Base-by-base conservation (phyloP, 345 rosid genomes). In the Firmiana major region DNA sequence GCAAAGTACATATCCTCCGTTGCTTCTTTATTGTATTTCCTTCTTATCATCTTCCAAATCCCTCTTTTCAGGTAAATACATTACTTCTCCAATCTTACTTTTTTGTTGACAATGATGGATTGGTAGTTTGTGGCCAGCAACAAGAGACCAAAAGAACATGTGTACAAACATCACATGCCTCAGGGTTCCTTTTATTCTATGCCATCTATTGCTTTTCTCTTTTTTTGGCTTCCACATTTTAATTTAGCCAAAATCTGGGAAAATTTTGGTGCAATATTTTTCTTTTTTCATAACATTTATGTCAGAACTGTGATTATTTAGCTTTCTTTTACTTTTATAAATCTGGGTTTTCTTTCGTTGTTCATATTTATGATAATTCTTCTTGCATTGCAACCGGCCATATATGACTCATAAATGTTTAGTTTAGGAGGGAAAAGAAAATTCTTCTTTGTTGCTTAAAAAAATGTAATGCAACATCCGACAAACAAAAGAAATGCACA, bases 61-160 rank as follows among this genome's bases (percentile, higher is more conserved):
- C 92, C 99, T 66, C 94, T 91, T 75, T 94, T 94, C 91, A 89
- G 99, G 98, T 93, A 89, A 43, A 13, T 9, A 3, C 64, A 21
- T 43, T 59, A 60, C 7, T 46, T 24, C 26, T 7, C 26, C 74
- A 46, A 40, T 22, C 71, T 9, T 63, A 26, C 5, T 54, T 10
- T 54, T 36, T 11, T 5, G 0, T n/a, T 72, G 19, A 8, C 9
- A 72, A 43, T 60, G 58, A 57, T 74, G 68, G 24, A 24, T 74
- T 42, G 9, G 21, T 54, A 21, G 5, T 16, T 19, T 57, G 12
- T 40, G 5, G 42, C 34, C 12, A 48, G 19, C 17, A 10, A 34
- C 38, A 34, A 6, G 40, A 36, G n/a, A 8, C 6, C 0, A 63
- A 36, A 63, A 7, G 3, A 34, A 2, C 21, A 48, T 0, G 13